Conservation (phyloP, 1,139 yeast genomes). For the Suhomyces terraborum region DNA sequence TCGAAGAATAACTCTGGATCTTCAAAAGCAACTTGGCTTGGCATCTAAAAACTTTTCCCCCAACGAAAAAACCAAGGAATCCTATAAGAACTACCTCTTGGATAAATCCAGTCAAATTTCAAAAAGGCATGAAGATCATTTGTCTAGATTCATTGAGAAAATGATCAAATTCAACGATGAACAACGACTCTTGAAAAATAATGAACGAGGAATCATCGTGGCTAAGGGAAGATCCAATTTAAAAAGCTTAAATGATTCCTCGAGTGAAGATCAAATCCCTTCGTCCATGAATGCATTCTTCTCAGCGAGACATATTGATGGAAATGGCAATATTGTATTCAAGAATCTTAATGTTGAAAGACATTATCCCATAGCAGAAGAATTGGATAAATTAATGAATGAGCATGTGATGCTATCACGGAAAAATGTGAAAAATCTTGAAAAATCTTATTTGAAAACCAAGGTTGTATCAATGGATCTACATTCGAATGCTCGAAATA, state of each 20-base stretch:
- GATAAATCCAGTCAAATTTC: conserved; percentile 14
- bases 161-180: conserved; percentile 21
- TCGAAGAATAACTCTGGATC: neutral
- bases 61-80: conserved; percentile 8
- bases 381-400: conserved; percentile 15
- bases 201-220: conserved; percentile 18
- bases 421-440: conserved; percentile 21
- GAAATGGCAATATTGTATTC: neutral
- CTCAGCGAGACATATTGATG: conserved; percentile 7
- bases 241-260: neutral
- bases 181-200: conserved; percentile 20
- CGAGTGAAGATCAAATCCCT: neutral
- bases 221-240: conserved; percentile 3
- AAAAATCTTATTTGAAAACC: conserved; percentile 20
- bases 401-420: conserved; percentile 15
- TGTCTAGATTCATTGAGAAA: conserved; percentile 23
- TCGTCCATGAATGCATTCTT: conserved; percentile 12
- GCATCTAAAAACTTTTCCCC: conserved; percentile 1
- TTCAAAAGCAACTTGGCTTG: conserved; percentile 4
- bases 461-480: neutral
- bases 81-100: conserved; percentile 1
- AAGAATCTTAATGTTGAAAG: conserved; percentile 14
- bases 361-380: conserved; percentile 13
- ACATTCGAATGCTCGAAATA: conserved; percentile 4
- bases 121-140: conserved; percentile 18